Evolutionary conservation across 495 filamentous ascomycete genomes (phyloP).

Genomic region (Penicillium argentinense): DNA sequence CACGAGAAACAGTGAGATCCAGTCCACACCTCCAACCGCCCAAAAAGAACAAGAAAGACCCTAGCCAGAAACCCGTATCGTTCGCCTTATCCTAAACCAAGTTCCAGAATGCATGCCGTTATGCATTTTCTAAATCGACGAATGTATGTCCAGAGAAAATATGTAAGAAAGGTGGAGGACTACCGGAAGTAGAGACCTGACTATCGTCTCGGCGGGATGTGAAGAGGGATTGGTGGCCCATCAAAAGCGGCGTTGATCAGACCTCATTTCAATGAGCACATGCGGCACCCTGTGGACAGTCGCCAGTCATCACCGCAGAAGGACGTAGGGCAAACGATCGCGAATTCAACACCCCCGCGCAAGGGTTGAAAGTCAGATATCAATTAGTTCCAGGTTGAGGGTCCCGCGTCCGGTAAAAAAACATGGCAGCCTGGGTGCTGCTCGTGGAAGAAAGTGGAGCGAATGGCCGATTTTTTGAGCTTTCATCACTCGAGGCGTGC

Average conservation of each 20-base stretch:
- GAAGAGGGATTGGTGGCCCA: background rate
- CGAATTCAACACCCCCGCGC: background rate
- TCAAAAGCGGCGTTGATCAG: background rate
- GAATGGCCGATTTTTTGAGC: background rate
- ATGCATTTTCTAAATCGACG: slow-evolving; percentile 37
- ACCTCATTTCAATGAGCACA: no score
- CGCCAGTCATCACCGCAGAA: background rate
- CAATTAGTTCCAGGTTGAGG: slow-evolving; percentile 8
- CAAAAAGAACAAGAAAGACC: slow-evolving; percentile 20
- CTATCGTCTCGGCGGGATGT: background rate
- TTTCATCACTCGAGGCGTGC: background rate
- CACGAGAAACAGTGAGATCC: slow-evolving; percentile 5
- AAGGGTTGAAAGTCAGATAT: background rate
- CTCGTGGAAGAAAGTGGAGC: background rate
- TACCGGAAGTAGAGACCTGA: background rate
- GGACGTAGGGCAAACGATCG: background rate
- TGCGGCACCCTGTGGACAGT: no score
- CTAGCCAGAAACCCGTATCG: slow-evolving; percentile 28
- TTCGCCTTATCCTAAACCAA: slow-evolving; percentile 28
- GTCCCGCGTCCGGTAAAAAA: background rate
- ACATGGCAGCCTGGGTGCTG: background rate
- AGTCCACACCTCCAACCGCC: slow-evolving; percentile 8
- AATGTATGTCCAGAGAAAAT: slow-evolving; percentile 33
- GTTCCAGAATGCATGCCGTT: slow-evolving; percentile 36
- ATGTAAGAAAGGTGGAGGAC: slow-evolving; percentile 10